phyloP scores from a whole-genome alignment of 805 yeast genomes.

The Lachancea thermotolerans region DNA sequence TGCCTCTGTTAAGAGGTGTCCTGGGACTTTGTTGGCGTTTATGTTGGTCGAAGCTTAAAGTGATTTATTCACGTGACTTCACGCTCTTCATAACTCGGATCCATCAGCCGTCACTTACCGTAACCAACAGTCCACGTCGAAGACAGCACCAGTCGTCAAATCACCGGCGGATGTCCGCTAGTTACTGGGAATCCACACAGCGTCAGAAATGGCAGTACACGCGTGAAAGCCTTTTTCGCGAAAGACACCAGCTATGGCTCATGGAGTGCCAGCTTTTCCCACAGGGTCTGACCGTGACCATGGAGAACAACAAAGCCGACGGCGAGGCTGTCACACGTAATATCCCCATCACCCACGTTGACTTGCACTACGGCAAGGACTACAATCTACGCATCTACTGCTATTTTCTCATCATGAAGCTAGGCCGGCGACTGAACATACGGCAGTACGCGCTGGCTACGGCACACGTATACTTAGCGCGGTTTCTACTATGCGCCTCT shows the following conservation, averaged over 20 bases:
- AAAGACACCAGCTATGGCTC: slow-evolving; percentile 37
- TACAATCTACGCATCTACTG: slow-evolving; percentile 67
- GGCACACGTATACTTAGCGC: slow-evolving; percentile 75
- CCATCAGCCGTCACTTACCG: no score
- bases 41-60: no score
- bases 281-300: slow-evolving; percentile 29
- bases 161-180: slow-evolving; percentile 52
- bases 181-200: slow-evolving; percentile 84
- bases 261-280: slow-evolving; percentile 33
- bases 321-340: slow-evolving; percentile 34
- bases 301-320: slow-evolving; percentile 23
- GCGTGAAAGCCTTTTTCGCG: slow-evolving; percentile 45
- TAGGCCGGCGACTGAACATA: slow-evolving; percentile 71
- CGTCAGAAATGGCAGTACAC: slow-evolving; percentile 75
- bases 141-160: not conserved
- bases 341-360: slow-evolving; percentile 36
- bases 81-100: no score
- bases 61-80: no score
- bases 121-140: no score
- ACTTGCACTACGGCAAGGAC: slow-evolving; percentile 40
- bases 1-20: no score
- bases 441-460: slow-evolving; percentile 83
- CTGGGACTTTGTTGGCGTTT: no score
- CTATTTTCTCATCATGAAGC: slow-evolving; percentile 63
- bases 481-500: slow-evolving; percentile 69